Percentiles rank a stretch among this genome's conserved stretches.
These are phyloP conservation scores for Cardamine resedifolia DNA, from an alignment of 345 rosid species.

Conservation along the genomic window DNA sequence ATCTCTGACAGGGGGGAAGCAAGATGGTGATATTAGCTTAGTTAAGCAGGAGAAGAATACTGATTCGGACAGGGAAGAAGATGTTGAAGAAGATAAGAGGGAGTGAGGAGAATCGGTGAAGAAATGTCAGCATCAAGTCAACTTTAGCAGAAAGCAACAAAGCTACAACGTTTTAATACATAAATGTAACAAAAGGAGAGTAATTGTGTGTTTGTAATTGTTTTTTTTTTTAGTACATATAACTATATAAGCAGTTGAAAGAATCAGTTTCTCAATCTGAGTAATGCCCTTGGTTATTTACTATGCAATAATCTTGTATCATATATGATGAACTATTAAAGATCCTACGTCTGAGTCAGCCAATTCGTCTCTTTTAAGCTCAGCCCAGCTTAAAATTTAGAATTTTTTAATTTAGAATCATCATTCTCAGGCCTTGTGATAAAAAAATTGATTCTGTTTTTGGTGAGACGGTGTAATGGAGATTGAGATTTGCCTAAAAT, in stretches of 20 bases:
- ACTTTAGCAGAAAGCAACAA: constrained; percentile 10
- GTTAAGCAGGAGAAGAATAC: constrained; percentile 57
- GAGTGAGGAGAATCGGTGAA: constrained; percentile 38
- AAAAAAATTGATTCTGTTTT: background rate
- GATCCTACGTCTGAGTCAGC: background rate
- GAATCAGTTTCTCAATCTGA: background rate
- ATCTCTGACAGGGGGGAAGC: constrained; percentile 61
- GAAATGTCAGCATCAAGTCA: constrained; percentile 22
- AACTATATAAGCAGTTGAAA: background rate
- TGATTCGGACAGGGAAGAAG: constrained; percentile 51
- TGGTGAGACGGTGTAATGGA: background rate
- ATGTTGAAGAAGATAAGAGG: constrained; percentile 73
- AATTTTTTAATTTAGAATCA: background rate
- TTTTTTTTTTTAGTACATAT: constrained; percentile 13
- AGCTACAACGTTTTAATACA: background rate
- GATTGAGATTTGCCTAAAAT: background rate
- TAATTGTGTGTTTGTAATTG: constrained; percentile 31
- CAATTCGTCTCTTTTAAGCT: background rate
- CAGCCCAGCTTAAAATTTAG: background rate
- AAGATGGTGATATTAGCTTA: constrained; percentile 68
- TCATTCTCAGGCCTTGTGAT: background rate
- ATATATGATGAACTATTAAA: background rate
- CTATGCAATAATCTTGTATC: background rate
- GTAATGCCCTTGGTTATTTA: background rate
- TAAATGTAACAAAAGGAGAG: constrained; percentile 14